phyloP scores from a whole-genome alignment of 176 grass and related monocot species.

The Aegilops bicornis region DNA sequence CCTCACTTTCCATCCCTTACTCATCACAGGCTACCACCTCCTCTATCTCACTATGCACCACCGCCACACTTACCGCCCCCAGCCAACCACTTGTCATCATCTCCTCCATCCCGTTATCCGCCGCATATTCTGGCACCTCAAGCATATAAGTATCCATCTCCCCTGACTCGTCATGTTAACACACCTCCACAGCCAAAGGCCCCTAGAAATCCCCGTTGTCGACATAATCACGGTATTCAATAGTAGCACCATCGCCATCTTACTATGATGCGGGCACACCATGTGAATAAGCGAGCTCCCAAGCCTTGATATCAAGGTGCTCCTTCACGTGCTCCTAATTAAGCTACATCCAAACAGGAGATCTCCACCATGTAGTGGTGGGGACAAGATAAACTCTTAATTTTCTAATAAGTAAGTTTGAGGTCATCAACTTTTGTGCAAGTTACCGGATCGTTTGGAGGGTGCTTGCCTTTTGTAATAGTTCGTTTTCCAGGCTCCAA shows the following conservation, averaged over 20 bases:
- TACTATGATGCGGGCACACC: background rate
- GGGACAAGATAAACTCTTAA: background rate
- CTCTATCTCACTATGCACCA: background rate
- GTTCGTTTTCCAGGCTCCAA: slow-evolving; percentile 1
- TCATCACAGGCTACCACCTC: background rate
- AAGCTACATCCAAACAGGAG: background rate
- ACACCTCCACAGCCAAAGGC: background rate
- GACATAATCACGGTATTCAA: background rate
- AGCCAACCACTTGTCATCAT: background rate
- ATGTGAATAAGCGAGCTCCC: background rate
- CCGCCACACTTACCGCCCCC: background rate
- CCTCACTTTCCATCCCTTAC: background rate
- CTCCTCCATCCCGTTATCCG: slow-evolving; percentile 21
- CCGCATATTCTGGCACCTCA: background rate
- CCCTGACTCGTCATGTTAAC: background rate
- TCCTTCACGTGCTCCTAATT: background rate
- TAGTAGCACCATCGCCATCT: slow-evolving; percentile 14
- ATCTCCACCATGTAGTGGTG: background rate
- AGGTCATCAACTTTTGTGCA: background rate
- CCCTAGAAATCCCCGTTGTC: background rate
- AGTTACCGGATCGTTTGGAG: background rate
- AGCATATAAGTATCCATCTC: slow-evolving; percentile 10
- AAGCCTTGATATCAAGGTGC: background rate
- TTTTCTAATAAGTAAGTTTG: background rate
- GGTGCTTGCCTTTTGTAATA: background rate